Percentiles rank a stretch among this genome's conserved stretches.
Evolutionary conservation across 108 stramenopile species (phyloP).

Genomic region (Tribonema minus): DNA sequence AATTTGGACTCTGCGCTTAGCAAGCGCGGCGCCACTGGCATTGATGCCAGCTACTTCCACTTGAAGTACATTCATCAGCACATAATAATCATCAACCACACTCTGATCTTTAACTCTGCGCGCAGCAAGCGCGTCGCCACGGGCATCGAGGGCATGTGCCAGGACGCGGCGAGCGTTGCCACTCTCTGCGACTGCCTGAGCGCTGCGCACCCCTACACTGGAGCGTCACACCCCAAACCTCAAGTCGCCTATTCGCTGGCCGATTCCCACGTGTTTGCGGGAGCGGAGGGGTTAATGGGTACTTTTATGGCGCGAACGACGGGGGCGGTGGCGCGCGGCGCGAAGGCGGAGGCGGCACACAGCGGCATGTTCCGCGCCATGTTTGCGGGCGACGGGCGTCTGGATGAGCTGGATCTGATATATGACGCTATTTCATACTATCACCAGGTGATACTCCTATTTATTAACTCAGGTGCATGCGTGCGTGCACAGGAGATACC

Average conservation of each 20-base stretch:
- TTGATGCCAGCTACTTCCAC: no score
- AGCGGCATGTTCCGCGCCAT: constrained; percentile 29
- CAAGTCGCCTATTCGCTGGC: neutral
- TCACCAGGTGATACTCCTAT: constrained; percentile 35
- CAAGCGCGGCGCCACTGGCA: no score
- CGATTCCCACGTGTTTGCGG: constrained; percentile 4
- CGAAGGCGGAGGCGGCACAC: neutral
- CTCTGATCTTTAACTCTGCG: no score
- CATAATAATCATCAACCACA: no score
- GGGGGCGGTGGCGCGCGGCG: constrained; percentile 19
- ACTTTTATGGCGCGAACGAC: constrained; percentile 28
- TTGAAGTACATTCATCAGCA: no score
- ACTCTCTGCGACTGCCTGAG: constrained; percentile 3
- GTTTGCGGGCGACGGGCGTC: neutral
- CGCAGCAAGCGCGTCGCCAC: constrained; percentile 8
- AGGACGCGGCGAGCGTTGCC: constrained; percentile 28
- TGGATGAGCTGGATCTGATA: constrained; percentile 39
- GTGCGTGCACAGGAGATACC: no score
- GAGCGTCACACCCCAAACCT: no score
- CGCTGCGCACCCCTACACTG: neutral
- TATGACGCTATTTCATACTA: constrained; percentile 31
- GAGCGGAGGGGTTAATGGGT: constrained; percentile 27
- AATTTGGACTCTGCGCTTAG: no score
- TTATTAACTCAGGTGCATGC: no score
- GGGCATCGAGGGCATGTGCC: constrained; percentile 28